phyloP scores from a whole-genome alignment of 2,329 filamentous ascomycete species.

The Colletotrichum chlorophyti region DNA sequence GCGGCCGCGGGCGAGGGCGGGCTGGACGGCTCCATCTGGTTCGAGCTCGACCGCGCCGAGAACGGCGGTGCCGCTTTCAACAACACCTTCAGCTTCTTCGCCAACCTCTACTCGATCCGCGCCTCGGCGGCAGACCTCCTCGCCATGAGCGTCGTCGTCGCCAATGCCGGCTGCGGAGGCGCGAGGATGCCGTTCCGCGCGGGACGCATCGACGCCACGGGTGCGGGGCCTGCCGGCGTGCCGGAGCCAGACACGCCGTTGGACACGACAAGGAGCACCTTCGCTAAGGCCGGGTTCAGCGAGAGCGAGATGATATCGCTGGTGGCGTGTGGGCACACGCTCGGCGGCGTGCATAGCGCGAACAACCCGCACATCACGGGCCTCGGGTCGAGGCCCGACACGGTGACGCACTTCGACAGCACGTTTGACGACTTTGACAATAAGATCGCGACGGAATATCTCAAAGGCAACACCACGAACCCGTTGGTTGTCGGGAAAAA shows the following conservation, averaged over 20 bases:
- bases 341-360: conserved; percentile 35
- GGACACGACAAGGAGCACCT: conserved; percentile 29
- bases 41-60: conserved; percentile 36
- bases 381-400: conserved; percentile 21
- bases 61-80: conserved; percentile 39
- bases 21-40: conserved; percentile 40
- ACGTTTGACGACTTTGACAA: conserved; percentile 33
- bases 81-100: conserved; percentile 35
- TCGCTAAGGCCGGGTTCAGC: conserved; percentile 33
- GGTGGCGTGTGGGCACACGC: conserved; percentile 35
- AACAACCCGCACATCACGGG: conserved; percentile 34
- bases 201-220: conserved; percentile 33
- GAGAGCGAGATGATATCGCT: conserved; percentile 34
- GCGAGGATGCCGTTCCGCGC: conserved; percentile 34
- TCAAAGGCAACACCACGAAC: conserved; percentile 31
- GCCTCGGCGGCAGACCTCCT: conserved; percentile 38
- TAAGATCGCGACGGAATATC: conserved; percentile 31
- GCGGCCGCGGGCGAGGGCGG: conserved; percentile 35
- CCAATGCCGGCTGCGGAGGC: conserved; percentile 33
- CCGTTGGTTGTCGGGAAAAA: conserved; percentile 33
- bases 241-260: conserved; percentile 34
- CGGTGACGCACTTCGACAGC: conserved; percentile 44
- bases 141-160: conserved; percentile 38
- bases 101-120: conserved; percentile 31
- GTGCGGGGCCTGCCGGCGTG: conserved; percentile 34